Evolutionary conservation across 2,329 filamentous ascomycete species (phyloP).

Genomic region (Ceratocystis cubensis): DNA sequence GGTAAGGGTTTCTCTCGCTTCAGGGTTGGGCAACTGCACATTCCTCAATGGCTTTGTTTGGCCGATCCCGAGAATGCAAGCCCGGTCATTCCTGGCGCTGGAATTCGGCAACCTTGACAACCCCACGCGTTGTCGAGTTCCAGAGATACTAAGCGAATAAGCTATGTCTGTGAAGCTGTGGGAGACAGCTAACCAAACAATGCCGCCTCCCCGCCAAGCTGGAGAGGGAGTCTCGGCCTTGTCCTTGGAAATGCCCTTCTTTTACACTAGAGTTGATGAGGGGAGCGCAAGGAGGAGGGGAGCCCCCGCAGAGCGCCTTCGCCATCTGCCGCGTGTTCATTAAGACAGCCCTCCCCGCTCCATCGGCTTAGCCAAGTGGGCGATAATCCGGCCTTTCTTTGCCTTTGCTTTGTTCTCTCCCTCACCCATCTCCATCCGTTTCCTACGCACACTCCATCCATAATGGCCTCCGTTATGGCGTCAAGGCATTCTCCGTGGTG

Average conservation of each 20-base stretch:
- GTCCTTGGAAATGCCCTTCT: neutral
- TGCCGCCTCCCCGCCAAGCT: neutral
- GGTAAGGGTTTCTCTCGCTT: neutral
- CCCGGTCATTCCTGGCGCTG: conserved; percentile 3
- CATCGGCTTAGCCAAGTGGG: neutral
- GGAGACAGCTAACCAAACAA: neutral
- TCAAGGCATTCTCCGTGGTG: neutral
- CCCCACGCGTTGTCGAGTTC: conserved; percentile 10
- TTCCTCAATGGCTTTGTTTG: neutral
- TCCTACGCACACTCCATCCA: neutral
- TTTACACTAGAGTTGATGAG: neutral
- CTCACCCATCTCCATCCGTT: neutral
- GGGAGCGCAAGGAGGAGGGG: neutral
- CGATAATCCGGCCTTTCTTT: neutral
- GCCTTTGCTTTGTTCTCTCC: neutral
- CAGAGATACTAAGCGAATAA: neutral
- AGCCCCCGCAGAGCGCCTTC: neutral
- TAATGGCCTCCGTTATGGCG: conserved; percentile 1
- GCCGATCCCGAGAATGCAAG: neutral
- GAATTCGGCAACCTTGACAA: conserved; percentile 8
- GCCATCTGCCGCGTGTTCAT: neutral
- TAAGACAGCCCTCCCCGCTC: neutral
- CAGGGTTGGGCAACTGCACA: neutral
- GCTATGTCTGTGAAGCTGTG: neutral
- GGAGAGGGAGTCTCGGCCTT: neutral